phyloP scores from a whole-genome alignment of 2,329 filamentous ascomycete species.

The Trichophyton rubrum region DNA sequence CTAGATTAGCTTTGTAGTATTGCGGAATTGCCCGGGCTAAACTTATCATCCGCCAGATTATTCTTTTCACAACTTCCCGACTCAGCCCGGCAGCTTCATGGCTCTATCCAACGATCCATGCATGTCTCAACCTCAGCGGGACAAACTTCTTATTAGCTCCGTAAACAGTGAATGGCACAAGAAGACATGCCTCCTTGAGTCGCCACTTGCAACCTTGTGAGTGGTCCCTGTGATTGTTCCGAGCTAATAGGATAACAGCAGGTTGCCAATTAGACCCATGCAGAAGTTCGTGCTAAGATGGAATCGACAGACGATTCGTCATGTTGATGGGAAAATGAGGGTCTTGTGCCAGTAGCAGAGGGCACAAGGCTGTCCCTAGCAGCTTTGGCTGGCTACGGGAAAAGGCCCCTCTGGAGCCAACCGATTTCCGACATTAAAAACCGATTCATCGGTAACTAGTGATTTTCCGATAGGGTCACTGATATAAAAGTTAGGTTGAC shows the following conservation, averaged over 20 bases:
- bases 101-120: conserved; percentile 6
- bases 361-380: conserved; percentile 6
- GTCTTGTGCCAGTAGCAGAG: background rate
- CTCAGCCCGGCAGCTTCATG: background rate
- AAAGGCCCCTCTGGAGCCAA: conserved; percentile 13
- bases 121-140: background rate
- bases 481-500: background rate
- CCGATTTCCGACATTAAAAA: conserved; percentile 14
- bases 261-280: conserved; percentile 6
- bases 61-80: background rate
- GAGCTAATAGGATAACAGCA: conserved; percentile 4
- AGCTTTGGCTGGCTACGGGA: conserved; percentile 7
- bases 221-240: background rate
- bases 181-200: background rate
- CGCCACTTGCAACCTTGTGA: background rate
- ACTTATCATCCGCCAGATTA: background rate
- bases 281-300: conserved; percentile 5
- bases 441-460: conserved; percentile 6
- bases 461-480: background rate
- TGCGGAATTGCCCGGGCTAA: background rate
- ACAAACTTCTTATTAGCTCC: conserved; percentile 6
- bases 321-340: background rate
- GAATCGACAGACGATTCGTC: background rate
- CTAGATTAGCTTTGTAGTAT: no score
- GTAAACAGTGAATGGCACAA: conserved; percentile 6